Percentiles rank a stretch among this genome's conserved stretches.
Conservation (phyloP, 768 basidiomycete species). For the Cubamyces lactineus region DNA sequence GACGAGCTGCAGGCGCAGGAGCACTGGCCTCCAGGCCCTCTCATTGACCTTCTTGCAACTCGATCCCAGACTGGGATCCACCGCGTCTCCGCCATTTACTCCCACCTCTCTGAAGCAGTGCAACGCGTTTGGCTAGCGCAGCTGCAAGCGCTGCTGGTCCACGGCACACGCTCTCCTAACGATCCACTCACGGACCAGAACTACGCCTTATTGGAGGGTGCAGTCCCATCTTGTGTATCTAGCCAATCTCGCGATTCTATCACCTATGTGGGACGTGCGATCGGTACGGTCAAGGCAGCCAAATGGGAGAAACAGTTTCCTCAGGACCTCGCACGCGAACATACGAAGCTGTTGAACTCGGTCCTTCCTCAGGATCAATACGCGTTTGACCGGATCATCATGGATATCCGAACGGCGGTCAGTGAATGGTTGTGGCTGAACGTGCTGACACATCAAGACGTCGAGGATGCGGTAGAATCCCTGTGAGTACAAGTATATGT, state of each 20-base stretch:
- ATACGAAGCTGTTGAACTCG: constrained; percentile 64
- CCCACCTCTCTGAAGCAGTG: constrained; percentile 71
- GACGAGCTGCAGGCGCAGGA: constrained; percentile 59
- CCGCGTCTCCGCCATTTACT: constrained; percentile 71
- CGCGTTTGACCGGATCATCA: constrained; percentile 73
- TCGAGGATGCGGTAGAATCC: constrained; percentile 83
- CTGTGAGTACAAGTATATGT: constrained; percentile 54
- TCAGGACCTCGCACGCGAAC: constrained; percentile 60
- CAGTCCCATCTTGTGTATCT: constrained; percentile 78
- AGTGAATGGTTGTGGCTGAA: constrained; percentile 96
- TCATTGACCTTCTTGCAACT: constrained; percentile 77
- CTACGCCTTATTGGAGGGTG: constrained; percentile 61
- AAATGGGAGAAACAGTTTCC: constrained; percentile 83
- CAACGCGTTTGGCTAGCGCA: constrained; percentile 85
- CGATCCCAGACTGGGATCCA: constrained; percentile 81
- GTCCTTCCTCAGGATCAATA: constrained; percentile 79
- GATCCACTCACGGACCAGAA: constrained; percentile 71
- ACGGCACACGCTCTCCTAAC: constrained; percentile 62
- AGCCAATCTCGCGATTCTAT: constrained; percentile 78
- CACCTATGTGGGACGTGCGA: constrained; percentile 83
- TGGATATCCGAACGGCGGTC: constrained; percentile 75
- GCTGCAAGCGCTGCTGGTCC: constrained; percentile 79
- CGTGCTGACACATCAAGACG: constrained; percentile 80
- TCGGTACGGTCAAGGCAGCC: constrained; percentile 80
- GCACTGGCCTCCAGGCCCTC: constrained; percentile 70